Conservation (phyloP, 805 yeast genomes). For the Suhomyces prunicola region DNA sequence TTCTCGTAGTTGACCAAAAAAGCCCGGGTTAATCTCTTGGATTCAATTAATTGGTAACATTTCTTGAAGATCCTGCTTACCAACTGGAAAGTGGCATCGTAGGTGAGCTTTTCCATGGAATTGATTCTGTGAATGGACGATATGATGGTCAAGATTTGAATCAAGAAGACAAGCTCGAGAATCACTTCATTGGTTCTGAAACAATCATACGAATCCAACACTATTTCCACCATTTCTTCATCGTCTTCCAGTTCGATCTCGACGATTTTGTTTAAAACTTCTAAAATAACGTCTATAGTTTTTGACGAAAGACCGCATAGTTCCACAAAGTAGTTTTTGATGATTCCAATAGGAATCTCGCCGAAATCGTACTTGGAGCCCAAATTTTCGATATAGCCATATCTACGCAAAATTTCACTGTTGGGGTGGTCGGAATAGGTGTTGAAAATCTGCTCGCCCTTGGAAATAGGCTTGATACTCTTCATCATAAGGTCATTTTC, state of each 20-base stretch:
- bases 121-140: constrained; percentile 21
- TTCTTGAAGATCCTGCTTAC: constrained; percentile 55
- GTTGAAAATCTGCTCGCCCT: constrained; percentile 78
- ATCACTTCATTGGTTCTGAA: constrained; percentile 54
- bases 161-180: constrained; percentile 54
- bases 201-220: constrained; percentile 60
- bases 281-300: constrained; percentile 35
- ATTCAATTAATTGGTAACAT: constrained; percentile 58
- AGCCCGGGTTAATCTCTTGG: constrained; percentile 43
- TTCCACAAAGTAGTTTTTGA: constrained; percentile 36
- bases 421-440: constrained; percentile 91
- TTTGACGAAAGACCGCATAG: constrained; percentile 18
- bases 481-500: constrained; percentile 61
- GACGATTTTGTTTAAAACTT: constrained; percentile 20
- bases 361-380: constrained; percentile 80
- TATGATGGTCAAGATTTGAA: constrained; percentile 48
- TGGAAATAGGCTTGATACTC: constrained; percentile 55
- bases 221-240: constrained; percentile 40
- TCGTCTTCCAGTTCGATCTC: constrained; percentile 33
- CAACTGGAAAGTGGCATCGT: constrained; percentile 22
- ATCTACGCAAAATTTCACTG: constrained; percentile 83
- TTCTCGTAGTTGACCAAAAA: constrained; percentile 27
- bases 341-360: constrained; percentile 54
- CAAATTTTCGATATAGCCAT: constrained; percentile 80
- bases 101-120: constrained; percentile 15